Conservation (phyloP, 768 basidiomycete species). For the Suillus occidentalis region DNA sequence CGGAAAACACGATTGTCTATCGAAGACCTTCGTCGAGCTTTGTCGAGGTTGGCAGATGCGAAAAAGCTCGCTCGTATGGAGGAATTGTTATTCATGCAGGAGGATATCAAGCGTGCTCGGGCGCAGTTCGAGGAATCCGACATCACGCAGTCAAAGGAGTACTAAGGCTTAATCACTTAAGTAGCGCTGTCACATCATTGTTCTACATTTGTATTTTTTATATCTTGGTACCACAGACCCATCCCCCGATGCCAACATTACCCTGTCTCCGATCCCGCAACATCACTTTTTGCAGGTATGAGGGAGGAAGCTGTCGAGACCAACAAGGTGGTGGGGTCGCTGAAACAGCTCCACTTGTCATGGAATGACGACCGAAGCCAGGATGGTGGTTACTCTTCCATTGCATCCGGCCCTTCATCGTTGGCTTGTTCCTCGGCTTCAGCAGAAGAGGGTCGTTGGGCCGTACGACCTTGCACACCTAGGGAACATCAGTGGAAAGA, state of each 20-base stretch:
- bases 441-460: slow-evolving; percentile 22
- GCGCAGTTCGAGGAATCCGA: slow-evolving; percentile 70
- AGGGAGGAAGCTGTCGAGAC: background rate
- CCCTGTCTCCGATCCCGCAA: background rate
- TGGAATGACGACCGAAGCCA: background rate
- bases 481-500: slow-evolving; percentile 6
- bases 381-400: slow-evolving; percentile 60
- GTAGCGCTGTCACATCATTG: slow-evolving; percentile 9
- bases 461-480: slow-evolving; percentile 59
- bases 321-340: background rate
- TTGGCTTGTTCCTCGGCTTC: slow-evolving; percentile 30
- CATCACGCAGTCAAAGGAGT: slow-evolving; percentile 46
- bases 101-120: slow-evolving; percentile 87
- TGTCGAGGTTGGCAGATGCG: slow-evolving; percentile 84
- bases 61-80: slow-evolving; percentile 93
- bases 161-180: slow-evolving; percentile 27
- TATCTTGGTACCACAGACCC: background rate
- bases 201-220: slow-evolving; percentile 11
- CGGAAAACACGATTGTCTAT: slow-evolving; percentile 77
- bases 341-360: background rate
- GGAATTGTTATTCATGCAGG: slow-evolving; percentile 90
- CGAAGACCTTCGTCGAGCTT: slow-evolving; percentile 78
- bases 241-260: background rate
- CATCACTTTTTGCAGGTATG: background rate
- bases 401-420: slow-evolving; percentile 48